These are phyloP conservation scores for Cadophora gregata DNA, from an alignment of 2,329 filamentous ascomycete genomes.

Conservation along the genomic window DNA sequence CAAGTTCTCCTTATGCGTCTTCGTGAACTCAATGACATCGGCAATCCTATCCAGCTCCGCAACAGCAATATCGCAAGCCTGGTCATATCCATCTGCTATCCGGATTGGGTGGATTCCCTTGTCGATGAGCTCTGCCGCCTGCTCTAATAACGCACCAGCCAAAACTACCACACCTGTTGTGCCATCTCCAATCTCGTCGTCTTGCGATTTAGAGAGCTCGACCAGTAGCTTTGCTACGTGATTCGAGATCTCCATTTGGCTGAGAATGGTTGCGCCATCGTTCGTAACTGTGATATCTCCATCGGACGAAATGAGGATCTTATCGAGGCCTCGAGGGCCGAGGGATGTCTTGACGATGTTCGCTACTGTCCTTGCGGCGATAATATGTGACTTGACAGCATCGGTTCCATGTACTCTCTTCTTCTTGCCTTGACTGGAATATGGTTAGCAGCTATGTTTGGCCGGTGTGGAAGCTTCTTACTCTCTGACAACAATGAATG, in stretches of 20 bases:
- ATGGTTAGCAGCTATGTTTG: constrained; percentile 37
- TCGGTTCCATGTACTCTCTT: constrained; percentile 96
- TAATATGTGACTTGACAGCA: constrained; percentile 97
- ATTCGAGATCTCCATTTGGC: constrained; percentile 99
- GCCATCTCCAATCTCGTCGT: constrained; percentile 98
- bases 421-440: constrained; percentile 88
- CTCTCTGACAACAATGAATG: constrained; percentile 99
- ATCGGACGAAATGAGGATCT: constrained; percentile 98
- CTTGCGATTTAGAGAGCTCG: constrained; percentile 96
- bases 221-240: constrained; percentile 97
- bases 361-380: constrained; percentile 93
- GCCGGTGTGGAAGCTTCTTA: constrained; percentile 54
- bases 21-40: constrained; percentile 86
- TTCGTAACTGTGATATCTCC: constrained; percentile 99
- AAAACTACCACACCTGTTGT: constrained; percentile 97
- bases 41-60: constrained; percentile 91
- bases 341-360: constrained; percentile 98
- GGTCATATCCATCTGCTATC: constrained; percentile 97
- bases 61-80: constrained; percentile 96
- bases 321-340: constrained; percentile 94
- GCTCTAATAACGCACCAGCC: constrained; percentile 91
- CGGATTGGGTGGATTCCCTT: constrained; percentile 99
- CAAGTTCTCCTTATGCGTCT: constrained; percentile 81
- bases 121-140: constrained; percentile 97
- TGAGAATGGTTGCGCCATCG: constrained; percentile 95